Conservation (phyloP, 129 eudicot species). For the Arctium lappa region DNA sequence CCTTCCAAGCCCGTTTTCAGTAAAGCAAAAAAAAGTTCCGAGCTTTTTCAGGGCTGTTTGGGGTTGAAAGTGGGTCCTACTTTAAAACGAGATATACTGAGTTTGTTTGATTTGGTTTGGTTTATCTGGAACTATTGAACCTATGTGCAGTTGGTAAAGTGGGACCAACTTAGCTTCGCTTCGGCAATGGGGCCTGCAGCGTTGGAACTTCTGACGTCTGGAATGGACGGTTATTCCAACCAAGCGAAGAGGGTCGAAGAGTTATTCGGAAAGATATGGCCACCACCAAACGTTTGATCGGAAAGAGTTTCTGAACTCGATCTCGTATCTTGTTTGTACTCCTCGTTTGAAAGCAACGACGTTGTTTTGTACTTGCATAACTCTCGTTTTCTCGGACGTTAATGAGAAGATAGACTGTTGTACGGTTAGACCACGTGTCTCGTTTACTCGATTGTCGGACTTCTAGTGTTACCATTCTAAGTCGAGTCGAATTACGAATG, state of each 20-base stretch:
- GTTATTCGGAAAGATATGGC: conserved; percentile 90
- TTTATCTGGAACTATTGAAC: background rate
- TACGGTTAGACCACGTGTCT: background rate
- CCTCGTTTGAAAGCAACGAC: background rate
- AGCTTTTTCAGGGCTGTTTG: too few species aligned
- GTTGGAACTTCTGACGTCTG: conserved; percentile 71
- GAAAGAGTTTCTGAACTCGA: background rate
- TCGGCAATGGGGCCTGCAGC: conserved; percentile 94
- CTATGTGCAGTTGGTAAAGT: conserved; percentile 65
- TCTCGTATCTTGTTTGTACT: conserved; percentile 17
- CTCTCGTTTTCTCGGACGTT: conserved; percentile 10
- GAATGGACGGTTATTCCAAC: conserved; percentile 69
- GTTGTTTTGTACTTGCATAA: background rate
- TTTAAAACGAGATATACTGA: background rate
- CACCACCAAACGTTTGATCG: conserved; percentile 85
- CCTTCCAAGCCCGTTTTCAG: background rate
- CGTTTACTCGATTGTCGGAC: background rate
- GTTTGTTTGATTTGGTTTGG: background rate
- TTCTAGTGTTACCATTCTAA: background rate
- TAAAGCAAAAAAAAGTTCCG: background rate
- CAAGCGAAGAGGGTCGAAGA: conserved; percentile 86
- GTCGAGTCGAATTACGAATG: background rate
- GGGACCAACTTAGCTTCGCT: conserved; percentile 92
- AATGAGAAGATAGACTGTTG: conserved; percentile 5
- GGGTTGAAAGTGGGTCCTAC: too few species aligned